Evolutionary conservation across 192 early-diverging fungal genomes (phyloP).

Genomic region (Entophlyctis luteolus): DNA sequence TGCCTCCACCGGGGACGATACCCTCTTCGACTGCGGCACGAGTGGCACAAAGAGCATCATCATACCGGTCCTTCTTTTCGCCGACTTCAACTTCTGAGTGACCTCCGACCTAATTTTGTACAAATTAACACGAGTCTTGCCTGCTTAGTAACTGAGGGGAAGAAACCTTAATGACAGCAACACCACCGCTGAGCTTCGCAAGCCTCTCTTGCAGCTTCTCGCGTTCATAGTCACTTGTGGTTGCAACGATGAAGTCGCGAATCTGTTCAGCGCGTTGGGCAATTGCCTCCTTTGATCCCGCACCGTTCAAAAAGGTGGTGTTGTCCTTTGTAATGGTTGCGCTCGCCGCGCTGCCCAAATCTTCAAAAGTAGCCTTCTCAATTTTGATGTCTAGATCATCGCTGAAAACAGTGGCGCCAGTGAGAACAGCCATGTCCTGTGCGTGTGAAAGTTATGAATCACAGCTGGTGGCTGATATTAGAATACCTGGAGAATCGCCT

Average conservation of each 20-base stretch:
- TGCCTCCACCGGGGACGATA: slow-evolving; percentile 97
- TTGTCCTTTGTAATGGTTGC: slow-evolving; percentile 98
- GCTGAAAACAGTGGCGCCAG: slow-evolving; percentile 93
- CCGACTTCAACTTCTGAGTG: slow-evolving; percentile 98
- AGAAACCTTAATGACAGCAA: slow-evolving; percentile 98
- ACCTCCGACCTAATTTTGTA: no score
- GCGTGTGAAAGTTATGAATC: no score
- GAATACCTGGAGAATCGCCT: slow-evolving; percentile 94
- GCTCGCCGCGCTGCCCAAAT: slow-evolving; percentile 84
- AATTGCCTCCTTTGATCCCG: slow-evolving; percentile 83
- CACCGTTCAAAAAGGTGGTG: slow-evolving; percentile 96
- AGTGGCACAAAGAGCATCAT: slow-evolving; percentile 97
- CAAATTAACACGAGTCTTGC: no score
- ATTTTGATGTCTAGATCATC: slow-evolving; percentile 96
- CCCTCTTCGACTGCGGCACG: slow-evolving; percentile 99
- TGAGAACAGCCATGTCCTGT: slow-evolving; percentile 94
- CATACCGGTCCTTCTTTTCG: slow-evolving; percentile 99
- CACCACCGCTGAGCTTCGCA: slow-evolving; percentile 96
- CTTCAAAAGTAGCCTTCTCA: slow-evolving; percentile 86
- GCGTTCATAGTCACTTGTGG: slow-evolving; percentile 94
- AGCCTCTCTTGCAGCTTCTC: slow-evolving; percentile 99
- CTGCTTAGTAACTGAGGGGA: no score
- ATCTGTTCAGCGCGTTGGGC: slow-evolving; percentile 96
- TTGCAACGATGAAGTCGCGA: slow-evolving; percentile 79
- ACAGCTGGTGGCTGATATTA: no score